Percentiles rank a stretch among this genome's conserved stretches.
Conservation (phyloP, 1,284 basidiomycete genomes). For the Agaricales sp. region DNA sequence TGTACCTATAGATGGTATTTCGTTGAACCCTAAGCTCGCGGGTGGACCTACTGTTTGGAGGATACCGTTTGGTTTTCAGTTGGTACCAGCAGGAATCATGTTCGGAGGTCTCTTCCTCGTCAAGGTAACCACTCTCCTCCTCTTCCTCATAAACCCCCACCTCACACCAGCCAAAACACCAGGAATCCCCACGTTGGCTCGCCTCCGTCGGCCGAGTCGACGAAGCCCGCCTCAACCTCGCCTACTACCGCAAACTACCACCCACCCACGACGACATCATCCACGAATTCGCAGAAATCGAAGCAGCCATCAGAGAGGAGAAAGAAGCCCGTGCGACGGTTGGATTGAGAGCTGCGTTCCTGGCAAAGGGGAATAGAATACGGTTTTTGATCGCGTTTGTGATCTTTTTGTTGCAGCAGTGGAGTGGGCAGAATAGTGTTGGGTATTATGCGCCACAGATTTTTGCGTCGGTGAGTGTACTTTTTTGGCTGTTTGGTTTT, state of each 20-base stretch:
- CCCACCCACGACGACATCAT: constrained; percentile 38
- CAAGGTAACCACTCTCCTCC: constrained; percentile 23
- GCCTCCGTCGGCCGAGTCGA: constrained; percentile 40
- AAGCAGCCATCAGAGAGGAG: constrained; percentile 46
- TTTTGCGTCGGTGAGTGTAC: too few relatives aligned
- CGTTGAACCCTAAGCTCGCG: neutral
- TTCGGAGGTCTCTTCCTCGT: constrained; percentile 61
- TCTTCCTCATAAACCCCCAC: constrained; percentile 20
- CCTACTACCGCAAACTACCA: constrained; percentile 44
- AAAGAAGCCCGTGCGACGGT: constrained; percentile 33
- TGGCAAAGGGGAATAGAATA: constrained; percentile 50
- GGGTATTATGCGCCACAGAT: constrained; percentile 48
- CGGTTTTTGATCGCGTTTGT: constrained; percentile 53
- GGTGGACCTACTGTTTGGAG: constrained; percentile 42
- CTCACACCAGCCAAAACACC: too few relatives aligned
- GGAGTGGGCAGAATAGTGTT: constrained; percentile 58
- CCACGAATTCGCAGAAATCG: constrained; percentile 43
- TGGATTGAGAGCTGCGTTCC: constrained; percentile 44
- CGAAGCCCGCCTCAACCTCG: constrained; percentile 41
- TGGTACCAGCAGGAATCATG: constrained; percentile 75
- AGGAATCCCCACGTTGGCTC: constrained; percentile 62
- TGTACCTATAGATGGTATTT: constrained; percentile 30
- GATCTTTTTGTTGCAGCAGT: constrained; percentile 56
- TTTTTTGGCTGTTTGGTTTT: neutral
- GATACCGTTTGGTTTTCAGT: constrained; percentile 67